These are phyloP conservation scores for Vigna mungo DNA, from an alignment of 306 rosid species.

Conservation along the genomic window DNA sequence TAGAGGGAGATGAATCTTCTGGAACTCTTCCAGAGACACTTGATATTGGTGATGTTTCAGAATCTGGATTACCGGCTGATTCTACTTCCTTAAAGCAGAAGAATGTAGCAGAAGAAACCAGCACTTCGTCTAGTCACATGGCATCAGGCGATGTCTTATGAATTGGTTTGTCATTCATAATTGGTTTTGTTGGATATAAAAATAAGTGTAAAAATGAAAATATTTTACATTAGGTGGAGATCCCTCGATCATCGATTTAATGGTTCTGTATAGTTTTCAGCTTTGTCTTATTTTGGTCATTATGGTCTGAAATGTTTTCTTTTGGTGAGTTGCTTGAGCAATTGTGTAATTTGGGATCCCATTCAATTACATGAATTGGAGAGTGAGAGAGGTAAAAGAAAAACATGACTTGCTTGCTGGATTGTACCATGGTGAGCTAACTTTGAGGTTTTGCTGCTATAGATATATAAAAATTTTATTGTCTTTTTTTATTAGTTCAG, in stretches of 20 bases:
- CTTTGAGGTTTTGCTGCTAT: no score
- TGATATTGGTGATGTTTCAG: slow-evolving; percentile 89
- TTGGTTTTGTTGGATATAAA: slow-evolving; percentile 45
- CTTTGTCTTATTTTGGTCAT: slow-evolving; percentile 47
- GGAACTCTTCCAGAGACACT: slow-evolving; percentile 82
- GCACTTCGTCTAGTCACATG: slow-evolving; percentile 55
- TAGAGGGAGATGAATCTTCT: slow-evolving; percentile 54
- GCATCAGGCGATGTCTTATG: slow-evolving; percentile 41
- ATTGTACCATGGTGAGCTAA: slow-evolving; percentile 10
- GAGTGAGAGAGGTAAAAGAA: slow-evolving; percentile 1
- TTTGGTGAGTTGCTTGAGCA: slow-evolving; percentile 51
- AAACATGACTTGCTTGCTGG: slow-evolving; percentile 22
- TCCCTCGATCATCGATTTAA: slow-evolving; percentile 22
- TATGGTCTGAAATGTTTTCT: slow-evolving; percentile 45
- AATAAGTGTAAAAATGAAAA: slow-evolving; percentile 53
- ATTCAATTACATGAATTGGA: slow-evolving; percentile 42
- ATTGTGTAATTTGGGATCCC: slow-evolving; percentile 33
- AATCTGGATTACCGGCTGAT: slow-evolving; percentile 54
- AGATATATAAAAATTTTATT: no score
- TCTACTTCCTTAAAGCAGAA: slow-evolving; percentile 60
- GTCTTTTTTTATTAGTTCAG: no score
- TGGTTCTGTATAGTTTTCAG: slow-evolving; percentile 66
- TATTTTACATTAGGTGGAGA: slow-evolving; percentile 40
- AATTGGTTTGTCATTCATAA: slow-evolving; percentile 50
- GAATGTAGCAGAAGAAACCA: slow-evolving; percentile 60